A percentile compares a stretch with the other conserved stretches of the same genome.
Evolutionary conservation across 2,329 filamentous ascomycete genomes (phyloP).

Genomic region (Verticillium longisporum): DNA sequence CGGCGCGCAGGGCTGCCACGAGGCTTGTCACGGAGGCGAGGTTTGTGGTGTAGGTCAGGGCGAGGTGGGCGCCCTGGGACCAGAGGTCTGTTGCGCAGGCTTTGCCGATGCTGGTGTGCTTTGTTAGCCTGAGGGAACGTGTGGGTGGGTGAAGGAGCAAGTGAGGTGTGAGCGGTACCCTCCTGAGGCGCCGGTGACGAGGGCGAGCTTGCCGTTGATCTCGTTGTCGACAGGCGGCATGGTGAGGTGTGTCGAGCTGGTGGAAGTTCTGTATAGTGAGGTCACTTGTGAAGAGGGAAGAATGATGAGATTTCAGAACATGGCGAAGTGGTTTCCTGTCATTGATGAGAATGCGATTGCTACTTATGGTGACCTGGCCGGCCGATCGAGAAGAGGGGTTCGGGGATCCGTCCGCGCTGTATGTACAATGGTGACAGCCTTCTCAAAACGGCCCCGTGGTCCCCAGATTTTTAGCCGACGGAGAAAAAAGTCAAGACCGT

Average conservation of each 20-base stretch:
- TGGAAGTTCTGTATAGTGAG: not conserved
- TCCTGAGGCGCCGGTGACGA: conserved; percentile 55
- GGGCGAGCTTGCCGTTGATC: conserved; percentile 45
- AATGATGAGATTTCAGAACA: too few relatives aligned
- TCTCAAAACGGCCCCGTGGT: too few relatives aligned
- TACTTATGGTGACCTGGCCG: not conserved
- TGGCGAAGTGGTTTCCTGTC: not conserved
- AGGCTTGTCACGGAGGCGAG: conserved; percentile 37
- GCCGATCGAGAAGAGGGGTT: not conserved
- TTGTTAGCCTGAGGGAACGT: conserved; percentile 4
- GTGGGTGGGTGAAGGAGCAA: too few relatives aligned
- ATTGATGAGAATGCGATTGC: not conserved
- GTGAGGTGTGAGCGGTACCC: conserved; percentile 43
- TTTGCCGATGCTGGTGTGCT: conserved; percentile 45
- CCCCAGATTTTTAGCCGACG: too few relatives aligned
- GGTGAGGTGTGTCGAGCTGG: not conserved
- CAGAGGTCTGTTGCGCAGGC: conserved; percentile 52
- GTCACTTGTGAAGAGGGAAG: not conserved
- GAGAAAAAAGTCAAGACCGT: not conserved
- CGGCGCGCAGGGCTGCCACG: conserved; percentile 29
- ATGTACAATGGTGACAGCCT: not conserved
- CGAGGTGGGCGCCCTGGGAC: conserved; percentile 42
- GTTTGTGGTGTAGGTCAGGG: conserved; percentile 52
- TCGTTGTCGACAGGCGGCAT: conserved; percentile 27
- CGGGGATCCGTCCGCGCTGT: not conserved